Evolutionary conservation across 2,329 filamentous ascomycete species (phyloP), one percentile per base, ranked within the genome.

Genomic region (Ascochyta fabae): DNA sequence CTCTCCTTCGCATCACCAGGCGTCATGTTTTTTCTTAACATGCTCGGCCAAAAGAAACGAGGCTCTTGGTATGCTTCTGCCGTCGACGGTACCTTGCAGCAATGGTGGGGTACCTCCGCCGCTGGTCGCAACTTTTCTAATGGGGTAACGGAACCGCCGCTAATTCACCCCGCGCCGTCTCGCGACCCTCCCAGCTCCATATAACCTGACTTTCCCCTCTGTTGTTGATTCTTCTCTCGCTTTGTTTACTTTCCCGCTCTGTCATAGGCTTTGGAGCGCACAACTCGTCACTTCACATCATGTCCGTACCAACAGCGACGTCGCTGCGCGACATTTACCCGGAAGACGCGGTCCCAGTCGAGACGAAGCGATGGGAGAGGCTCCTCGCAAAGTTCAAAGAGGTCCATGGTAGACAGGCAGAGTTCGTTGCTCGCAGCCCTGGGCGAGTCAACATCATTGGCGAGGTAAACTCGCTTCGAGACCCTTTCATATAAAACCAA

Each of bases 401-500:
- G 54, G 80, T 79, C 38, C 96, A 94, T 77, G 88, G 86, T 65
- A 83, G 86, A 47, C 79, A 83, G 15, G 87, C 93, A 35, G 84
- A 90, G 56, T 97, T 96, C 69, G 86, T 98, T 19, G 86, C 94
- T 9, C 88, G 95, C 60, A 96, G 93, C 51, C 95, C 95, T 1
- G 95, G 95, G 57, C 86, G 95, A 64, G 95, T 99, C 64, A 98
- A 98, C 80, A 95, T 99, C 71, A 97, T 99, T 73, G 95, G 95
- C 76, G 95, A 99, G 69, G 79, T 80, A 69, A 38, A 23, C 9
- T 3, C 26, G 33, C 26, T 23, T 22, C 26, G 6, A 5, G 19
- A 3, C 48, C 31, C 36, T 9, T 19, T 12, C 16, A n/a, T 9
- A 24, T 13, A 3, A 1, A 31, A 6, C n/a, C 10, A 34, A 43